Percentiles rank a stretch among this genome's conserved stretches.
Evolutionary conservation across 768 basidiomycete species (phyloP).

Genomic region (Porphyrellus cyaneotinctus): DNA sequence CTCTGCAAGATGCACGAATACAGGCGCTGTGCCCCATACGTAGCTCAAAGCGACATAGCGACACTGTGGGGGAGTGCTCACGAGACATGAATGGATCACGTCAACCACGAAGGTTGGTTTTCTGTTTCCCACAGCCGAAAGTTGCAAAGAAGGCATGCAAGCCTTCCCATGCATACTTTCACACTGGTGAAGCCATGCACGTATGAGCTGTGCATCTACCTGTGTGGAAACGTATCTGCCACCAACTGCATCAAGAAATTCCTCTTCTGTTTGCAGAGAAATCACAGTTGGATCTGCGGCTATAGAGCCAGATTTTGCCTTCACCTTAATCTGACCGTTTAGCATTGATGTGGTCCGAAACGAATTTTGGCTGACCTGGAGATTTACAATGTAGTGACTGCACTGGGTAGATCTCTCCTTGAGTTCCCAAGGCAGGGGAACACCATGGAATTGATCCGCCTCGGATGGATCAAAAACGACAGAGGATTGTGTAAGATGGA

Average conservation of each 20-base stretch:
- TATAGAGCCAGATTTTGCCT: background rate
- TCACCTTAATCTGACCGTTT: background rate
- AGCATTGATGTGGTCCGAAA: background rate
- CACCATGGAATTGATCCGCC: background rate
- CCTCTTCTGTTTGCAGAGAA: background rate
- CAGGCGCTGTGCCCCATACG: conserved; percentile 7
- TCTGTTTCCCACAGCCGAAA: background rate
- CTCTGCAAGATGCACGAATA: conserved; percentile 10
- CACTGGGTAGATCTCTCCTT: background rate
- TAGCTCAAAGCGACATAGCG: conserved; percentile 16
- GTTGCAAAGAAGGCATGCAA: conserved; percentile 4
- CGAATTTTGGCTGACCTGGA: background rate
- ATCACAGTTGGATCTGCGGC: background rate
- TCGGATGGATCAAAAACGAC: background rate
- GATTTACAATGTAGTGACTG: background rate
- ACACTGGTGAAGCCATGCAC: conserved; percentile 8
- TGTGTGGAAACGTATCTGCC: background rate
- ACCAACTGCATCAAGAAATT: background rate
- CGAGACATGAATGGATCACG: conserved; percentile 14
- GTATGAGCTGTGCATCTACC: conserved; percentile 3
- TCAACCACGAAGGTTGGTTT: conserved; percentile 15
- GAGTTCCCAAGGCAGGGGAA: background rate
- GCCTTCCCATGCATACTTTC: background rate
- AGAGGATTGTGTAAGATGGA: background rate
- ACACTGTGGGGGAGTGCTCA: conserved; percentile 9